Evolutionary conservation across 2,329 filamentous ascomycete genomes (phyloP).

Genomic region (Fusarium irregulare): DNA sequence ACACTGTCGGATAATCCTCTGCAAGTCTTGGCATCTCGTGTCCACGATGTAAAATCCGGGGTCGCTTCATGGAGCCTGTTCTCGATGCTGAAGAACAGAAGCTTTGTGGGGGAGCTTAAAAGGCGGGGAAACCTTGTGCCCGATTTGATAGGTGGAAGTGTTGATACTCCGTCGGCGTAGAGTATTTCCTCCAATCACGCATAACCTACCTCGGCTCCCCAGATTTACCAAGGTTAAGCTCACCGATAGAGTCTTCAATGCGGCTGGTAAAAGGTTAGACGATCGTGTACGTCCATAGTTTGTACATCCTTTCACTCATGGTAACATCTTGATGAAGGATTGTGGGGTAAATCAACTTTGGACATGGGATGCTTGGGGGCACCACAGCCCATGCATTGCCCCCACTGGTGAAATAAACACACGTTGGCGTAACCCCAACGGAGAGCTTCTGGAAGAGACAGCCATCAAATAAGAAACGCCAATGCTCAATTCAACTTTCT

Average conservation of each 20-base stretch:
- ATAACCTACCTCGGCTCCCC: background rate
- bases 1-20: background rate
- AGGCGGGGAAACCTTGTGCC: background rate
- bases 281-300: background rate
- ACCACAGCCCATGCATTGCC: background rate
- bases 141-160: background rate
- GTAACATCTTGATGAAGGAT: too few relatives aligned
- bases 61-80: background rate
- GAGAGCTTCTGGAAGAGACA: too few relatives aligned
- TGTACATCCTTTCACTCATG: too few relatives aligned
- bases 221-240: background rate
- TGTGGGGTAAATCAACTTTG: background rate
- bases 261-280: background rate
- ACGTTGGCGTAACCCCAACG: too few relatives aligned
- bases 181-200: background rate
- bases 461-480: too few relatives aligned
- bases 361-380: background rate
- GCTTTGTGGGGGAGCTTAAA: slow-evolving; percentile 10
- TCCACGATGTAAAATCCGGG: slow-evolving; percentile 5
- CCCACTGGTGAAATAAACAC: background rate
- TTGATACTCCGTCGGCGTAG: fast-evolving
- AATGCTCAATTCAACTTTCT: too few relatives aligned
- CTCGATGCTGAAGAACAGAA: background rate
- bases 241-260: background rate
- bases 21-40: slow-evolving; percentile 1